These are phyloP conservation scores for Nemania serpens DNA, from an alignment of 2,329 filamentous ascomycete species.

Conservation along the genomic window DNA sequence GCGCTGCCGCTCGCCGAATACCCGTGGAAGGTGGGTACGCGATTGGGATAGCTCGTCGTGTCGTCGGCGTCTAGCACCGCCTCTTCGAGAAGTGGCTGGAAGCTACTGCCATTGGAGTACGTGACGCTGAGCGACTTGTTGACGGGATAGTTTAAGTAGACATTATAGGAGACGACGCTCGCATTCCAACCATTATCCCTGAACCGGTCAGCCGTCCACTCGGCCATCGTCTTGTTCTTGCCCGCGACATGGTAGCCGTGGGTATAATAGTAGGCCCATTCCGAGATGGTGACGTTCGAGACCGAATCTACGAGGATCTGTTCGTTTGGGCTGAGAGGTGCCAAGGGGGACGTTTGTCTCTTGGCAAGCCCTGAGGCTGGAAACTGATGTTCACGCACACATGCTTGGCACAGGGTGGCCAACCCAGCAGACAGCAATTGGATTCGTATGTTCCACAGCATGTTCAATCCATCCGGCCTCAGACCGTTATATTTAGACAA, in stretches of 20 bases:
- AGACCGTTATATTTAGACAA: neutral
- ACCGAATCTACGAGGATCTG: conserved; percentile 36
- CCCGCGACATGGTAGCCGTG: conserved; percentile 42
- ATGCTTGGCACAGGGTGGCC: conserved; percentile 28
- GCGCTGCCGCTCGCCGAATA: conserved; percentile 81
- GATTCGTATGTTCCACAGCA: conserved; percentile 13
- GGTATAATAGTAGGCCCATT: conserved; percentile 44
- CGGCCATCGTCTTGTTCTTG: conserved; percentile 38
- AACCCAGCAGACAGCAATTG: conserved; percentile 18
- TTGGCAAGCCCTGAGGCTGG: conserved; percentile 15
- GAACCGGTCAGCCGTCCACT: conserved; percentile 41
- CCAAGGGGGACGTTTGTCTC: conserved; percentile 30
- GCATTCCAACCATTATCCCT: conserved; percentile 39
- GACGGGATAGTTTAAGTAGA: conserved; percentile 55
- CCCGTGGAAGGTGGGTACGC: conserved; percentile 80
- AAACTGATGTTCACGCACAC: conserved; percentile 31
- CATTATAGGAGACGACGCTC: conserved; percentile 38
- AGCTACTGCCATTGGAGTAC: conserved; percentile 52
- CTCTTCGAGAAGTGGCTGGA: conserved; percentile 71
- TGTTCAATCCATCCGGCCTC: neutral
- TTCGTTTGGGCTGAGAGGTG: conserved; percentile 36
- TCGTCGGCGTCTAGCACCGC: conserved; percentile 73
- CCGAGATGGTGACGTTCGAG: conserved; percentile 37
- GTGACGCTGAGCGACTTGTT: conserved; percentile 55
- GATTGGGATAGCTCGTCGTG: conserved; percentile 69